phyloP scores from a whole-genome alignment of 2,329 filamentous ascomycete genomes.

The Coniochaeta pulveracea region DNA sequence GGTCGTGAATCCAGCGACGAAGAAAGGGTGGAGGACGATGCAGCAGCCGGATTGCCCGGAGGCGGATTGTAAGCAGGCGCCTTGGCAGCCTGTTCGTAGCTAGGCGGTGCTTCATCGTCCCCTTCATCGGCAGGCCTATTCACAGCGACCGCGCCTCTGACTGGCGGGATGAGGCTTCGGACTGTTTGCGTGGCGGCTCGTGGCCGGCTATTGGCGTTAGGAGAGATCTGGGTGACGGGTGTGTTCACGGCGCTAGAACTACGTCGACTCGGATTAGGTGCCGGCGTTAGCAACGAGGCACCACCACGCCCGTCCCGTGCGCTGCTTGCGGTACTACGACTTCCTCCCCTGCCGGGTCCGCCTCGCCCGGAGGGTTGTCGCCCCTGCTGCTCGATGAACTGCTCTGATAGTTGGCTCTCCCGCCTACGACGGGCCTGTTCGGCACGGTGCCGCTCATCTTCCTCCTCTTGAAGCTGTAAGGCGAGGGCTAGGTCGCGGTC shows the following conservation, averaged over 20 bases:
- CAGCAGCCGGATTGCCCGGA: slow-evolving; percentile 30
- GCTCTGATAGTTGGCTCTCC: slow-evolving; percentile 59
- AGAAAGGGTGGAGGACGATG: slow-evolving; percentile 4
- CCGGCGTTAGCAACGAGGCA: slow-evolving; percentile 5
- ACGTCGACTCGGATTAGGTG: slow-evolving; percentile 10
- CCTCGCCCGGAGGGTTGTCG: slow-evolving; percentile 12
- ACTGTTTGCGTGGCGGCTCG: slow-evolving; percentile 21
- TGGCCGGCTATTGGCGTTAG: slow-evolving; percentile 9
- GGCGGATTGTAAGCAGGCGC: slow-evolving; percentile 40
- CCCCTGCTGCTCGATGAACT: slow-evolving; percentile 57
- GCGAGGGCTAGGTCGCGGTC: slow-evolving; percentile 82
- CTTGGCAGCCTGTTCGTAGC: slow-evolving; percentile 45
- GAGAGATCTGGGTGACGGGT: slow-evolving; percentile 2
- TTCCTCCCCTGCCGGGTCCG: slow-evolving; percentile 5
- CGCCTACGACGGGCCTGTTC: slow-evolving; percentile 49
- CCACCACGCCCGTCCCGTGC: slow-evolving; percentile 7
- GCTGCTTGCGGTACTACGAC: background rate
- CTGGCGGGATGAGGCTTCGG: slow-evolving; percentile 33
- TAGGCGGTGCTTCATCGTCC: slow-evolving; percentile 41
- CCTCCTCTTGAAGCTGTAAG: slow-evolving; percentile 87
- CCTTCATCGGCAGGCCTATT: slow-evolving; percentile 24
- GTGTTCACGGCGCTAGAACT: slow-evolving; percentile 8
- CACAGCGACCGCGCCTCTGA: slow-evolving; percentile 22
- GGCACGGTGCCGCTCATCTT: slow-evolving; percentile 64
- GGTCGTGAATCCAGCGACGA: slow-evolving; percentile 10